Conservation (phyloP, 345 rosid species). For the Acer negundo region DNA sequence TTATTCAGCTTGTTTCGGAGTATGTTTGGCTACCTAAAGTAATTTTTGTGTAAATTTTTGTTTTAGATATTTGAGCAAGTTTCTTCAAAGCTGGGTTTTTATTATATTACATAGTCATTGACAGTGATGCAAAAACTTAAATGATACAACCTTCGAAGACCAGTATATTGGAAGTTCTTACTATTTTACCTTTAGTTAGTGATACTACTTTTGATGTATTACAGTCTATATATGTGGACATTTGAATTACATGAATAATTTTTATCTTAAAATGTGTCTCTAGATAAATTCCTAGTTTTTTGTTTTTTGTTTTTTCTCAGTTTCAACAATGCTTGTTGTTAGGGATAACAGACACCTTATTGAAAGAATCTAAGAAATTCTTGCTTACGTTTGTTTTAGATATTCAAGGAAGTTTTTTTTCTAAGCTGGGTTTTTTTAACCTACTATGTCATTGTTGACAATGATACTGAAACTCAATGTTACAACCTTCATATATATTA, state of each 20-base stretch:
- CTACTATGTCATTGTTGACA: neutral
- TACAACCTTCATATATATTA: neutral
- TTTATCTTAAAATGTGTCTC: neutral
- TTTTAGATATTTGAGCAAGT: neutral
- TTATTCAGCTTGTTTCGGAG: neutral
- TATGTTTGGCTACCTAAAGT: neutral
- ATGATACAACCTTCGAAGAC: too few species aligned
- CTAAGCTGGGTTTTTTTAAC: neutral
- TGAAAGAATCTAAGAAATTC: too few species aligned
- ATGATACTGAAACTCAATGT: neutral
- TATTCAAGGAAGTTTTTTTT: neutral
- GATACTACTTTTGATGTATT: neutral
- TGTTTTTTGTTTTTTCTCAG: neutral
- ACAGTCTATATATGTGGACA: neutral
- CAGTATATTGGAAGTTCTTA: neutral
- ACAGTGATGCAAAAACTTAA: too few species aligned
- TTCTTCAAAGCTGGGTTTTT: too few species aligned
- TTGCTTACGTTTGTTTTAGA: neutral
- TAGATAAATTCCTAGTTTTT: neutral
- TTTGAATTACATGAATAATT: neutral
- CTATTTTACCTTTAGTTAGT: too few species aligned
- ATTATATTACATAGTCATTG: too few species aligned
- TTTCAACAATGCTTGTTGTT: neutral
- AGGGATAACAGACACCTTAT: neutral
- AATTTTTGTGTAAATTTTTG: neutral